These are phyloP conservation scores for Russula earlei DNA, from an alignment of 768 basidiomycete genomes.

Conservation along the genomic window DNA sequence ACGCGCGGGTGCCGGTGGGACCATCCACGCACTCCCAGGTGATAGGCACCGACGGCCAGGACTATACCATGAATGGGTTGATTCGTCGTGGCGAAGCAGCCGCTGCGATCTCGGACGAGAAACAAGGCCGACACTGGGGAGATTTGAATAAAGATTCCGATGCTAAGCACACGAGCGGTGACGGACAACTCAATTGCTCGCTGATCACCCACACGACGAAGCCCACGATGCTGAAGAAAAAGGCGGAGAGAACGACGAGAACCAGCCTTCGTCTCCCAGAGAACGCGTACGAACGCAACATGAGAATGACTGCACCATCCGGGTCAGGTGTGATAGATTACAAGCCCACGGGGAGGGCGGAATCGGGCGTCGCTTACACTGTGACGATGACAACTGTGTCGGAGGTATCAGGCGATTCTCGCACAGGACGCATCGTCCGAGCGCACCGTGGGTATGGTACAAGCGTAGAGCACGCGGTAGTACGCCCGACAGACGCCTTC, in stretches of 20 bases:
- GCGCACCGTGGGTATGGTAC: constrained; percentile 9
- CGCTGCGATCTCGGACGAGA: background rate
- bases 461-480: constrained; percentile 9
- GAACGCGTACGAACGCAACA: constrained; percentile 18
- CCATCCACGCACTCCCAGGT: constrained; percentile 9
- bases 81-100: constrained; percentile 10
- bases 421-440: background rate
- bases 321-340: constrained; percentile 1
- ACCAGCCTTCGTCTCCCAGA: background rate
- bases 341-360: background rate
- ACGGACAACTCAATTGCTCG: constrained; percentile 2
- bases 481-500: background rate
- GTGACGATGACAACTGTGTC: constrained; percentile 6
- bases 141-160: background rate
- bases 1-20: background rate
- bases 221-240: background rate
- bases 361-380: background rate
- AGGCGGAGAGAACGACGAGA: background rate
- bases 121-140: constrained; percentile 4
- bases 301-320: constrained; percentile 9
- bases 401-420: background rate
- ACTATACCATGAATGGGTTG: background rate
- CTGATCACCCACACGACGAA: constrained; percentile 5
- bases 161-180: background rate
- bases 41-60: constrained; percentile 3